These are phyloP conservation scores for Leptodermis oblonga DNA, from an alignment of 257 asterid genomes.

Conservation along the genomic window DNA sequence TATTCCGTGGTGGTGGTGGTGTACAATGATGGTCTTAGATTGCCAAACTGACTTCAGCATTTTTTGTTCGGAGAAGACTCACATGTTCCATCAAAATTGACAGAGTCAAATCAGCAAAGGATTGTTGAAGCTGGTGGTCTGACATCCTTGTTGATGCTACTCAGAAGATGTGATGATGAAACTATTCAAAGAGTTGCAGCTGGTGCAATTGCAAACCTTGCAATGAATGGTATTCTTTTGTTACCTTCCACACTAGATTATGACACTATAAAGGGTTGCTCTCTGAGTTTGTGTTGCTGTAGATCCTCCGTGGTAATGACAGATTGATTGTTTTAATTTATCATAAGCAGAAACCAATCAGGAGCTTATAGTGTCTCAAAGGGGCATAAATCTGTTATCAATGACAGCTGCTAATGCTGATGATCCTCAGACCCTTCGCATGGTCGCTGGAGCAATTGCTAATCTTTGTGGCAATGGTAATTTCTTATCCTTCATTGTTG, in stretches of 20 bases:
- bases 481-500: conserved; percentile 1
- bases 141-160: conserved; percentile 63
- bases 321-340: conserved; percentile 1
- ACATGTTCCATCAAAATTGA: conserved; percentile 9
- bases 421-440: conserved; percentile 91
- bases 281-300: neutral
- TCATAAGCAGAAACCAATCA: conserved; percentile 67
- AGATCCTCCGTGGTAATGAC: neutral
- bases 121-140: conserved; percentile 91
- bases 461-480: conserved; percentile 89
- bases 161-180: conserved; percentile 64
- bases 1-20: neutral
- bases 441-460: conserved; percentile 92
- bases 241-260: neutral
- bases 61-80: conserved; percentile 8
- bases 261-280: neutral
- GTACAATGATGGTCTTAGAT: neutral
- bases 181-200: conserved; percentile 81
- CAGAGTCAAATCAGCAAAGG: conserved; percentile 81
- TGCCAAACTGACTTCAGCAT: neutral
- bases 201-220: conserved; percentile 93
- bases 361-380: conserved; percentile 76
- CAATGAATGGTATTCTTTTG: conserved; percentile 64
- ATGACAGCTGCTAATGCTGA: conserved; percentile 60
- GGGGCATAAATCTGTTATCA: conserved; percentile 68